Base-by-base conservation (phyloP, 306 rosid genomes). In the Quillaja saponaria region DNA sequence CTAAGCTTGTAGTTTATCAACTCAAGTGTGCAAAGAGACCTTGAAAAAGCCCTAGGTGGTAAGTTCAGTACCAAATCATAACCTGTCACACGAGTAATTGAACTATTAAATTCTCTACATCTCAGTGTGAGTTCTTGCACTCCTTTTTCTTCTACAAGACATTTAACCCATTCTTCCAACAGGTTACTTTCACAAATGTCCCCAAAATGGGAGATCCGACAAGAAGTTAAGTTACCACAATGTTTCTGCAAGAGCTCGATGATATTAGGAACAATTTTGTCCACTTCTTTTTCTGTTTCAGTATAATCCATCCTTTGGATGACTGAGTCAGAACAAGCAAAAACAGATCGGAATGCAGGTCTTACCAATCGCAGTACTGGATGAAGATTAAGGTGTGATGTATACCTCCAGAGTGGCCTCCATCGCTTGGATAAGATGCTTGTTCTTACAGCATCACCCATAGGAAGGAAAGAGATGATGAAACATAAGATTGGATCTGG, bases 381-480 rank as follows among this genome's bases (percentile, higher is more conserved):
- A 40, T 6, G 13, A n/a, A 15, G 6, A 19, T 58, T 20, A 25
- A 68, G 60, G 16, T 34, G 9, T 15, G 52, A 1, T 0, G 45
- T 15, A 6, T 15, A 10, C 38, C 13, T 33, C 76, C 66, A 68
- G 1, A 49, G 21, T 9, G 58, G 10, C 2, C 0, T 1, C 73
- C 73, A 57, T n/a, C 49, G 18, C 19, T 57, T 57, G 3, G 65
- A 35, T 3, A 67, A 33, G 18, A 58, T 37, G 51, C 65, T 57
- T 6, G 15, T 57, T 48, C 65, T 57, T 11, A 39, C 65, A 0
- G 49, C 50, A 45, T 71, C 69, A n/a, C 62, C 76, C 0, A 62
- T 10, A 0, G 25, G 20, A 37, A 62, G 69, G 14, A 34, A 34
- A 3, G 52, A 54, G 7, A 71, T 53, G 33, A 62, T 54, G 45